phyloP scores from a whole-genome alignment of 495 filamentous ascomycete genomes.

The Neurospora sp. region DNA sequence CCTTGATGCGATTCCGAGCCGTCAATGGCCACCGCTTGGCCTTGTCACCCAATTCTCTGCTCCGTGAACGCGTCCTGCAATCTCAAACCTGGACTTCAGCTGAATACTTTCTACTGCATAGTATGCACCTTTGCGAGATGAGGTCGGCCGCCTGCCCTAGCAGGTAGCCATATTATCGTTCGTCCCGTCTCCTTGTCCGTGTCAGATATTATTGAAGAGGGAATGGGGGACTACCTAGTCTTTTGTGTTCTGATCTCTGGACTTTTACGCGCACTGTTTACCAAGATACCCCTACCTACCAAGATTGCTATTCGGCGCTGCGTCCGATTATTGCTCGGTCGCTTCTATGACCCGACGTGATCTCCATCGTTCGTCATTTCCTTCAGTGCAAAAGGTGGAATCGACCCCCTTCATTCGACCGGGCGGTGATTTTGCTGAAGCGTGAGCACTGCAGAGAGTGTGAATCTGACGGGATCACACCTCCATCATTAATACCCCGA shows the following conservation, averaged over 20 bases:
- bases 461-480: not conserved
- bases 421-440: not conserved
- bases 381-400: not conserved
- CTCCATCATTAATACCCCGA: not conserved
- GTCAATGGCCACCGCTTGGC: slow-evolving; percentile 1
- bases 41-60: slow-evolving; percentile 6
- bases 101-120: slow-evolving; percentile 2
- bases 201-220: not conserved
- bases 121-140: slow-evolving; percentile 8
- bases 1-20: slow-evolving; percentile 4
- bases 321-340: not conserved
- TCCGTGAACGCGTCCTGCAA: slow-evolving; percentile 11
- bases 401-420: not conserved
- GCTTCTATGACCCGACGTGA: not conserved
- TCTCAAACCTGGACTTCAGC: slow-evolving; percentile 12
- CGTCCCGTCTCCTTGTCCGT: not conserved
- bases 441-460: not conserved
- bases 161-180: not conserved
- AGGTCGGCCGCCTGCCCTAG: not conserved
- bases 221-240: not conserved
- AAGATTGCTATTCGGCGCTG: not conserved
- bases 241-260: not conserved
- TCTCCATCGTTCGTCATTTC: not conserved
- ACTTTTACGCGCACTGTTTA: not conserved
- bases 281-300: not conserved